A percentile compares a stretch with the other conserved stretches of the same genome.
These are phyloP conservation scores for Syzygium jambos DNA, from an alignment of 345 rosid species.

Conservation along the genomic window DNA sequence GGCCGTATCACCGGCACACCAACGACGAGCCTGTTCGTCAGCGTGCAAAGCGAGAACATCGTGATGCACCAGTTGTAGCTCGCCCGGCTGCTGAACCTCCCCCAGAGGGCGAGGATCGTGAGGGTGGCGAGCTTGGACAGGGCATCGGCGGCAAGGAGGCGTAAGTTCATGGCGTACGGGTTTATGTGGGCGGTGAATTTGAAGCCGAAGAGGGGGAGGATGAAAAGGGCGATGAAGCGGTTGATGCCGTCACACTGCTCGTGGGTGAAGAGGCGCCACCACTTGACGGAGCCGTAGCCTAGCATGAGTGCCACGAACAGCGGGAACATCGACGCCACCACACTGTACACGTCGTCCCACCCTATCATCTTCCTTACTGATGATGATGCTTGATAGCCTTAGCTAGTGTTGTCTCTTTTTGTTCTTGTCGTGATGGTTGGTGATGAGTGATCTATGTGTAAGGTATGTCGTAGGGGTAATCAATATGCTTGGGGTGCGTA, in stretches of 20 bases:
- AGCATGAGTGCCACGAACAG: slow-evolving; percentile 70
- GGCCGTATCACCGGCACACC: slow-evolving; percentile 72
- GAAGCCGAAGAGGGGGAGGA: slow-evolving; percentile 67
- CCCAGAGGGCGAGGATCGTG: slow-evolving; percentile 56
- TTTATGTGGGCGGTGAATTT: slow-evolving; percentile 71
- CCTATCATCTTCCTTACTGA: slow-evolving; percentile 37
- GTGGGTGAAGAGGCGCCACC: slow-evolving; percentile 72
- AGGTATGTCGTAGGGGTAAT: background rate
- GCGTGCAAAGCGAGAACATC: slow-evolving; percentile 62
- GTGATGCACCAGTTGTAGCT: slow-evolving; percentile 82
- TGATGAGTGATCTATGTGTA: background rate
- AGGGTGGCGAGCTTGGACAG: slow-evolving; percentile 64
- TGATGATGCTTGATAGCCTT: background rate
- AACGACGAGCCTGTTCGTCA: slow-evolving; percentile 66
- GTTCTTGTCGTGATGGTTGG: background rate
- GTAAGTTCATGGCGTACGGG: slow-evolving; percentile 63
- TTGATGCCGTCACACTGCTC: slow-evolving; percentile 81
- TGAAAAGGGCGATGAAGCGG: slow-evolving; percentile 69
- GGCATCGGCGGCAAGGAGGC: slow-evolving; percentile 57
- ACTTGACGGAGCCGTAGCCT: slow-evolving; percentile 84
- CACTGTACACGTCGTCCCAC: slow-evolving; percentile 67
- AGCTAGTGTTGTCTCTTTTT: background rate
- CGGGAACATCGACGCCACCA: slow-evolving; percentile 76
- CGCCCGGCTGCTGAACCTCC: slow-evolving; percentile 47
- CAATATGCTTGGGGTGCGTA: background rate